These are phyloP conservation scores for Petrea volubilis DNA, from an alignment of 257 asterid genomes.

Conservation along the genomic window DNA sequence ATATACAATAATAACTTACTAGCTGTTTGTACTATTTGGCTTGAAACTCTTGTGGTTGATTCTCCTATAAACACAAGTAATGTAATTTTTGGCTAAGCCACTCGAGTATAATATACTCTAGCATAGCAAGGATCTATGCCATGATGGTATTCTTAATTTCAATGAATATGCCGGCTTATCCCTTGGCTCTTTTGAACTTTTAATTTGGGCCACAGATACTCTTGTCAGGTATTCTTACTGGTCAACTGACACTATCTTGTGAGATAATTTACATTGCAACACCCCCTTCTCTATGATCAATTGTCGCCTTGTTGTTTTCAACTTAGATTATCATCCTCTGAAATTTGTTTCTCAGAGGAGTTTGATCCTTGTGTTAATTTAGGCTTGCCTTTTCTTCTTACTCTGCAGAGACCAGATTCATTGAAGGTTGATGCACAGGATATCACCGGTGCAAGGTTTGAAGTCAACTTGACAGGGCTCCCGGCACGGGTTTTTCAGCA, in stretches of 20 bases:
- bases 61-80: background rate
- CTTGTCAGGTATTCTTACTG: background rate
- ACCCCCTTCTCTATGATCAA: background rate
- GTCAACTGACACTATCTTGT: background rate
- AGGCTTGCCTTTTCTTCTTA: background rate
- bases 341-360: background rate
- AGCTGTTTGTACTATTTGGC: background rate
- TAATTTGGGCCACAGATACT: background rate
- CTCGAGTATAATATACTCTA: background rate
- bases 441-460: conserved; percentile 66
- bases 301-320: background rate
- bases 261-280: background rate
- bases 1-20: background rate
- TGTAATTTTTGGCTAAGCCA: background rate
- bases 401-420: conserved; percentile 84
- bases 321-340: background rate
- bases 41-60: background rate
- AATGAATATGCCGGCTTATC: background rate
- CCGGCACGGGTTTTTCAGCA: conserved; percentile 94
- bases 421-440: conserved; percentile 82
- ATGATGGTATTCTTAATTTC: background rate
- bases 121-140: background rate
- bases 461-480: conserved; percentile 65
- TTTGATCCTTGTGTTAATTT: background rate
- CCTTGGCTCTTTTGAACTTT: background rate